Percentiles rank a stretch among this genome's conserved stretches.
phyloP scores from a whole-genome alignment of 371 early-diverging fungal species.

The Lichtheimia hyalospora region DNA sequence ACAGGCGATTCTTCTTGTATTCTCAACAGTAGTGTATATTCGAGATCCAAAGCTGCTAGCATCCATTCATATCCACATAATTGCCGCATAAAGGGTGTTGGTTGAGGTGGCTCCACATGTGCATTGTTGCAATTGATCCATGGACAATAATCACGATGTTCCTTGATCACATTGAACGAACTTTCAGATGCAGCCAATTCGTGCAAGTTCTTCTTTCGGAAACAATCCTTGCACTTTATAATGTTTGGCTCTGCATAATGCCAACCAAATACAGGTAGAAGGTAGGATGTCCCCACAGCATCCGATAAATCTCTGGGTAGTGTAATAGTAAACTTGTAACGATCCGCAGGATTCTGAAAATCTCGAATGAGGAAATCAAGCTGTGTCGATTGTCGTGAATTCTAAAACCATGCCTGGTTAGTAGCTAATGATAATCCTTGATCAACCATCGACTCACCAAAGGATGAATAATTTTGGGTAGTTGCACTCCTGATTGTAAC shows the following conservation, averaged over 20 bases:
- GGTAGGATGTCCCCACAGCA: slow-evolving; percentile 4
- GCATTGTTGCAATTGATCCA: slow-evolving; percentile 16
- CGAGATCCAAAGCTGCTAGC: slow-evolving; percentile 4
- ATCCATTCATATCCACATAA: slow-evolving; percentile 15
- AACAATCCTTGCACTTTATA: slow-evolving; percentile 12
- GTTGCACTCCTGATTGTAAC: background rate
- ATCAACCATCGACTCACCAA: background rate
- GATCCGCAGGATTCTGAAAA: background rate
- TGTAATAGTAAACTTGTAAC: background rate
- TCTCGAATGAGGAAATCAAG: slow-evolving; percentile 12
- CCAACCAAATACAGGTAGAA: slow-evolving; percentile 21
- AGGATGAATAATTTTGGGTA: slow-evolving; percentile 13
- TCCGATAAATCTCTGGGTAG: background rate
- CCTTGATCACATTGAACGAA: slow-evolving; percentile 5
- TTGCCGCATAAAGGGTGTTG: background rate
- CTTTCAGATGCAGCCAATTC: background rate
- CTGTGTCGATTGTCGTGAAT: background rate
- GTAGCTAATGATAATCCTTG: background rate
- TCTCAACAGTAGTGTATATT: background rate
- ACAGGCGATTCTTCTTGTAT: background rate
- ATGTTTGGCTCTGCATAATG: background rate
- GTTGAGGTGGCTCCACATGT: background rate
- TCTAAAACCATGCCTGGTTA: background rate
- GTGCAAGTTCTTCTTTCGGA: slow-evolving; percentile 6
- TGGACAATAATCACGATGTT: slow-evolving; percentile 16